A percentile compares a stretch with the other conserved stretches of the same genome.
phyloP scores from a whole-genome alignment of 2,329 filamentous ascomycete species.

The Bimuria novae-zelandiae region DNA sequence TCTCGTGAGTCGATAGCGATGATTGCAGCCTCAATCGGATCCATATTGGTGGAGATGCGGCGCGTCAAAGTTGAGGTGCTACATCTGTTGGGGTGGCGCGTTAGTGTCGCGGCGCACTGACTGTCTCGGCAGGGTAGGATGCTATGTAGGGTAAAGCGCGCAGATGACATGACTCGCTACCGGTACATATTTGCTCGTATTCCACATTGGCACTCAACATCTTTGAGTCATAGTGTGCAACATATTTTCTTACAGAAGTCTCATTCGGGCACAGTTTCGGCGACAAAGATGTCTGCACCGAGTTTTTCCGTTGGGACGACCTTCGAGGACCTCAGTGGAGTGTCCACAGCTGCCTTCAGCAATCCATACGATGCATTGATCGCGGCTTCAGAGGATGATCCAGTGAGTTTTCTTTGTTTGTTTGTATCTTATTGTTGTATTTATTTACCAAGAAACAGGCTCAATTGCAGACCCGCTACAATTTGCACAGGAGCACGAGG shows the following conservation, averaged over 20 bases:
- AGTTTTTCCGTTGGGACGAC: conserved; percentile 22
- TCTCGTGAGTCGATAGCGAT: no score
- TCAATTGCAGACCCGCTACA: conserved; percentile 73
- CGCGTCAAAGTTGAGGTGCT: no score
- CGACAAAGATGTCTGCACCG: conserved; percentile 20
- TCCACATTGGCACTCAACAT: not conserved
- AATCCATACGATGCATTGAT: conserved; percentile 82
- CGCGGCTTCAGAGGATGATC: conserved; percentile 65
- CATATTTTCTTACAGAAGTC: not conserved
- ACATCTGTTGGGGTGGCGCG: no score
- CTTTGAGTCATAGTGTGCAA: not conserved
- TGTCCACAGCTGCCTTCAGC: conserved; percentile 49
- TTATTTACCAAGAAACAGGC: conserved; percentile 48
- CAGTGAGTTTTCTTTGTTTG: conserved; percentile 56
- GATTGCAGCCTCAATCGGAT: no score
- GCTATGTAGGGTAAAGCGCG: no score
- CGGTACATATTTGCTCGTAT: not conserved
- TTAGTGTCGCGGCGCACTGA: no score
- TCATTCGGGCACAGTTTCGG: no score
- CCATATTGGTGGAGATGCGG: no score
- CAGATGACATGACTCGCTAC: not conserved
- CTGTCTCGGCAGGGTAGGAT: no score
- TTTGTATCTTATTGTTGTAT: not conserved
- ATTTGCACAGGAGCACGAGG: conserved; percentile 72
- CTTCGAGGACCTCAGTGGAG: conserved; percentile 48